Evolutionary conservation across 164 flowering plant genomes (phyloP).

Genomic region (Vitis rotundifolia): DNA sequence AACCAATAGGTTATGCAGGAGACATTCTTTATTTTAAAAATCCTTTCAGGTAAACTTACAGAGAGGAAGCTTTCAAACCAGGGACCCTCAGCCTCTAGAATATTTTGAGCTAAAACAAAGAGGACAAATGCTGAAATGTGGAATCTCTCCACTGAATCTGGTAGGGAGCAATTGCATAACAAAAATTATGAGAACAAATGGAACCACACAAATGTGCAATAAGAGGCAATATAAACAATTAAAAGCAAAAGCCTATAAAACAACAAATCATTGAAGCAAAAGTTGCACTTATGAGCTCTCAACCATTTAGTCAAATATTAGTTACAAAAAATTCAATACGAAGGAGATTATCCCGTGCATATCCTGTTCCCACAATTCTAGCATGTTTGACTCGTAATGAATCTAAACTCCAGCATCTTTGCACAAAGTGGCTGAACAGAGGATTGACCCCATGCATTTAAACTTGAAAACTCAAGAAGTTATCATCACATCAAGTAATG

Average conservation of each 20-base stretch:
- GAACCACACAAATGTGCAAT: neutral
- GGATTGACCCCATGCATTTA: no score
- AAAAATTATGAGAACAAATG: neutral
- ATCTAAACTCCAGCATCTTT: no score
- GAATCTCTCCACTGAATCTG: slow-evolving; percentile 96
- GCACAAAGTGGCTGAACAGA: no score
- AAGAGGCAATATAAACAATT: neutral
- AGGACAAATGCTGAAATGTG: slow-evolving; percentile 87
- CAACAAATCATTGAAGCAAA: neutral
- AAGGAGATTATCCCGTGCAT: no score
- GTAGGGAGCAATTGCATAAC: slow-evolving; percentile 13
- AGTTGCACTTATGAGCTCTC: neutral
- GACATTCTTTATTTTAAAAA: neutral
- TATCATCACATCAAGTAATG: no score
- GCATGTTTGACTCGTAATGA: no score
- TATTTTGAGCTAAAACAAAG: slow-evolving; percentile 92
- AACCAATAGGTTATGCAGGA: neutral
- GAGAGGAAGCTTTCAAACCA: slow-evolving; percentile 82
- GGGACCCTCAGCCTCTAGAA: slow-evolving; percentile 94
- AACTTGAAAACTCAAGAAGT: no score
- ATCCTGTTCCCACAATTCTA: no score
- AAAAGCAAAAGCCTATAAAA: neutral
- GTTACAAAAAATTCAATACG: no score
- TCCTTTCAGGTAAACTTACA: slow-evolving; percentile 48
- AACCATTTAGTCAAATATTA: no score